Conservation (phyloP, 192 early-diverging fungal genomes). For the Coemansia asiatica region DNA sequence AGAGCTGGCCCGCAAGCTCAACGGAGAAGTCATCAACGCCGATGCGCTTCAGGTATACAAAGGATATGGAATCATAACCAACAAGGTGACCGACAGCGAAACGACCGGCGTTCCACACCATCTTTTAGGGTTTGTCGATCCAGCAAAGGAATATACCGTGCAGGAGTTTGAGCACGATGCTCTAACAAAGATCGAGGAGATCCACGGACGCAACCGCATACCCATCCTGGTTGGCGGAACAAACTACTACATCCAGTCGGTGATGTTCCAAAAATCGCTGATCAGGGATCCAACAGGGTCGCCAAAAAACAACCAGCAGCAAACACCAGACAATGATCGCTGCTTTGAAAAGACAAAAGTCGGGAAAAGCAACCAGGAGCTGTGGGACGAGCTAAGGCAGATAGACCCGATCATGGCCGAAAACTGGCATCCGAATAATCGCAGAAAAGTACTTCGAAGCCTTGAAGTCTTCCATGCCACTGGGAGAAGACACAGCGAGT, state of each 20-base stretch:
- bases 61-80: slow-evolving; percentile 90
- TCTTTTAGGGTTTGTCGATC: slow-evolving; percentile 75
- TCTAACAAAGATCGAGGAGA: slow-evolving; percentile 68
- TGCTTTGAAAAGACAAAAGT: slow-evolving; percentile 24
- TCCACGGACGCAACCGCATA: slow-evolving; percentile 66
- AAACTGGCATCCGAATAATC: slow-evolving; percentile 87
- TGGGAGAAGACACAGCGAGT: slow-evolving; percentile 72
- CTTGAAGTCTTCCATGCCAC: slow-evolving; percentile 79
- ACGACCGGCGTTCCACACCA: slow-evolving; percentile 74
- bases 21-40: slow-evolving; percentile 91
- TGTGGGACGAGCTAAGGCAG: slow-evolving; percentile 67
- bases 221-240: slow-evolving; percentile 96
- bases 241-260: slow-evolving; percentile 93
- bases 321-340: slow-evolving; percentile 8
- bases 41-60: slow-evolving; percentile 96
- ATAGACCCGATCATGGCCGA: slow-evolving; percentile 87
- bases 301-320: slow-evolving; percentile 11
- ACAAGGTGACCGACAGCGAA: slow-evolving; percentile 83
- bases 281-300: slow-evolving; percentile 38
- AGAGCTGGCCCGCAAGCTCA: slow-evolving; percentile 75
- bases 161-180: slow-evolving; percentile 83
- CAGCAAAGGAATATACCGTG: slow-evolving; percentile 81
- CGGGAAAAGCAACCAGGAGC: slow-evolving; percentile 48
- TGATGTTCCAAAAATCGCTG: slow-evolving; percentile 77
- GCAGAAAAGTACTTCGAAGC: slow-evolving; percentile 81